Base-by-base conservation (phyloP, 768 basidiomycete species). In the Termitomyces sp. region DNA sequence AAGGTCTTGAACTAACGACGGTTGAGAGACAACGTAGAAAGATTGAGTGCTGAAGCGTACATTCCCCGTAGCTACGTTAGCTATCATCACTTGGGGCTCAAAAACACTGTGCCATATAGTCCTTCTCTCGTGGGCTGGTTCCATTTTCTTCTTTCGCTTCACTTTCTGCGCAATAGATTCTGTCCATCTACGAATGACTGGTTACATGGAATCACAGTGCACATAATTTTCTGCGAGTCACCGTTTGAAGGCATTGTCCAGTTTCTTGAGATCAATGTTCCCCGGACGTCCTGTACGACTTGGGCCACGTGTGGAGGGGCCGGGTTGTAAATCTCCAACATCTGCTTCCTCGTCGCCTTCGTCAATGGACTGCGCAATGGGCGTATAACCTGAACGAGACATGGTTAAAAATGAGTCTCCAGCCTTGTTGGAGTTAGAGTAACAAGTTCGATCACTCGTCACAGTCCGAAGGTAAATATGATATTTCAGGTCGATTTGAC, bases 161-260 rank as follows among this genome's bases (percentile, higher is more conserved):
- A 94, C 83, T 71, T 88, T 90, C 73, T 91, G 86, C 1, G 91
- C 87, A 63, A 94, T 92, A 54, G 87, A 88, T 64, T 89, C 85
- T 13, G 91, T 93, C 91, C 91, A 94, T 67, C 89, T 90, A 42
- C 24, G 10, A 54, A 46, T 10, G 31, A 12, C 5, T 31, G 24
- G 54, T 15, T 56, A 16, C 39, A 50, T 48, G 41, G 26, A 22
- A 44, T 12, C 54, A 45, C 10, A 41, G 47, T 54, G 51, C n/a
- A 31, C 28, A 29, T 33, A 48, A 2, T 60, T 33, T 41, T 36
- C 33, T 29, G 36, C 42, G n/a, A 49, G 33, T 53, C 49, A 85
- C 86, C 88, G 80, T 72, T 92, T 92, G 76, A 93, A 93, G 6
- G 91, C 91, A 67, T 78, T 82, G 67, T 93, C 91, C 57, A 93